These are phyloP conservation scores for Chaetomium cochliodes DNA, from an alignment of 495 filamentous ascomycete genomes.

Conservation along the genomic window DNA sequence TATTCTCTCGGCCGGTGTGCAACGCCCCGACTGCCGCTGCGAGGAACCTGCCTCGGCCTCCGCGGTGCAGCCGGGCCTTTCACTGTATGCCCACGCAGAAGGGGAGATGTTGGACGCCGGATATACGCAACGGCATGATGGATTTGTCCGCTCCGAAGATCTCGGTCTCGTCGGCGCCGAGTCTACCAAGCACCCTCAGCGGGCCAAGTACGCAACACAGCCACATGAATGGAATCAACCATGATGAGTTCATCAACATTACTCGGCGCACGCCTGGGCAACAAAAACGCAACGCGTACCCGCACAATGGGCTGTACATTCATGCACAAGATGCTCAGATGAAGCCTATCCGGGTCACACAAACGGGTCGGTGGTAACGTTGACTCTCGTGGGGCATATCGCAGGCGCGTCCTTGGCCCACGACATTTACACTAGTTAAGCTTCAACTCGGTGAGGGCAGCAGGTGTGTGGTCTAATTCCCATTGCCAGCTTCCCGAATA, in stretches of 20 bases:
- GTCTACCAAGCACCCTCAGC: background rate
- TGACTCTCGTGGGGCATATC: background rate
- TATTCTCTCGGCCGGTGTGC: no score
- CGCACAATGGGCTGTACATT: background rate
- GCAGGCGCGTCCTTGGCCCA: background rate
- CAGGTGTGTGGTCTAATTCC: background rate
- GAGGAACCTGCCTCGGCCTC: no score
- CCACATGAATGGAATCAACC: background rate
- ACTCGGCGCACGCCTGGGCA: background rate
- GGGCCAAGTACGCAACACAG: background rate
- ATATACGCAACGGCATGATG: no score
- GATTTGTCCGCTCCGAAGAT: no score
- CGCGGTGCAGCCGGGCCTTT: no score
- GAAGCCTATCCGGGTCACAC: background rate
- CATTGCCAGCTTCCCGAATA: background rate
- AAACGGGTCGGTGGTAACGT: constrained; percentile 2
- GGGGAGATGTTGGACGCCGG: no score
- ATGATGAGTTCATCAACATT: background rate
- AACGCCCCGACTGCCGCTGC: no score
- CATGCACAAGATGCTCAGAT: background rate
- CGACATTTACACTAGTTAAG: background rate
- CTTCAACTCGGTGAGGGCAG: background rate
- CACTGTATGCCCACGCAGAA: no score
- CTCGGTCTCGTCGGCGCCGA: no score
- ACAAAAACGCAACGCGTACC: background rate